Evolutionary conservation across 108 stramenopile genomes (phyloP), one percentile per base, ranked within the genome.

Genomic region (Craspedostauros australis): DNA sequence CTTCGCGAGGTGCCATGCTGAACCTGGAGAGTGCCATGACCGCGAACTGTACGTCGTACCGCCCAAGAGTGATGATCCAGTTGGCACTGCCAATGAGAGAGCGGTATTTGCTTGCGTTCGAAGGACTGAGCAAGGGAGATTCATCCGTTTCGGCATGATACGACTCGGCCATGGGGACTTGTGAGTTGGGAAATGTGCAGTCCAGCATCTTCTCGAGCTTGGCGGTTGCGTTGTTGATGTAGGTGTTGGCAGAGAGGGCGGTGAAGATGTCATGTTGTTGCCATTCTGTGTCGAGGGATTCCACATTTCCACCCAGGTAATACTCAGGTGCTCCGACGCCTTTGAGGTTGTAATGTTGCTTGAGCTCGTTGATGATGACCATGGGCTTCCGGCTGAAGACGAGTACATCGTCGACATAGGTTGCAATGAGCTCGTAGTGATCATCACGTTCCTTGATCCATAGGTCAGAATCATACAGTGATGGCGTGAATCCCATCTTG

Each of bases 11-110:
- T n/a, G n/a, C n/a, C n/a, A n/a, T n/a, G n/a, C n/a, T n/a, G n/a
- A n/a, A n/a, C 21, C 42, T 20, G 0, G 69, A 42, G 39, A 76
- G 25, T 0, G 52, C 48, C 12, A 30, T 52, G 1, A 59, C 39
- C 15, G 62, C 66, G n/a, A 30, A 55, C n/a, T n/a, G 15, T 8
- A 77, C 55, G 43, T 77, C 76, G 47, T 62, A 40, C 11, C 69
- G 9, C 0, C 75, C 75, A 6, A 76, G 29, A 29, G 50, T 45
- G 4, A 65, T 22, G 18, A 41, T 33, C 71, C 71, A 72, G 2
- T 50, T 39, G 1, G 41, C 19, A 20, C 25, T 30, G 0, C 68
- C 68, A 36, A 70, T 36, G 5, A 58, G 28, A 2, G 32, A 14
- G 5, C 38, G 54, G 41, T 58, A 70, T n/a, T 53, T 42, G n/a